phyloP scores from a whole-genome alignment of 1,139 yeast species.

The Magnusiomyces ingens region DNA sequence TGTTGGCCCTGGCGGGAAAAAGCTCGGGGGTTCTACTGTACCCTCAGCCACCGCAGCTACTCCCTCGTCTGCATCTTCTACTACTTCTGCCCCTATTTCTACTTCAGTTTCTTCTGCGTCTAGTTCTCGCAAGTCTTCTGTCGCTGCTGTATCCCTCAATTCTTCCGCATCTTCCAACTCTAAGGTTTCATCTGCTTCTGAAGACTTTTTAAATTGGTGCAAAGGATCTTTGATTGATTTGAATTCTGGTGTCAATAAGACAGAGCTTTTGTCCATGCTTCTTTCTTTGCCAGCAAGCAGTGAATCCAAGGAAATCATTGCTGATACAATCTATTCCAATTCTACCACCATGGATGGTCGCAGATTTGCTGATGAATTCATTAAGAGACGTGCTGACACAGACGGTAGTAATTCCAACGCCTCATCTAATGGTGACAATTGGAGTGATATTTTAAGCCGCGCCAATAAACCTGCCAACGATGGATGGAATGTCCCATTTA shows the following conservation, averaged over 20 bases:
- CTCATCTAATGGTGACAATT: conserved; percentile 17
- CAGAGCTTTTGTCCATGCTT: conserved; percentile 71
- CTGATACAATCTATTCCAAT: conserved; percentile 87
- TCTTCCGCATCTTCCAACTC: conserved; percentile 30
- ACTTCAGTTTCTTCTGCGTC: conserved; percentile 22
- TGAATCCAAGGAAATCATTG: conserved; percentile 78
- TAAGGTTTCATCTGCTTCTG: conserved; percentile 22
- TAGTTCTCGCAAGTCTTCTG: conserved; percentile 21
- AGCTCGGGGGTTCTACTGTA: conserved; percentile 22
- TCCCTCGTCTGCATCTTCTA: conserved; percentile 15
- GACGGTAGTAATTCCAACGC: neutral
- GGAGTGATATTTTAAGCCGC: conserved; percentile 52
- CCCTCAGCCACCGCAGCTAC: conserved; percentile 18
- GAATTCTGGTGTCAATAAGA: conserved; percentile 55
- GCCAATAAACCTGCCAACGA: conserved; percentile 45
- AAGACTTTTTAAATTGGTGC: conserved; percentile 83
- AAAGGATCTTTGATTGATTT: conserved; percentile 61
- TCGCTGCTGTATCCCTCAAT: conserved; percentile 37
- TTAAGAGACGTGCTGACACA: conserved; percentile 58
- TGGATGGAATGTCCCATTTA: conserved; percentile 68
- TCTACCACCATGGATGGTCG: conserved; percentile 94
- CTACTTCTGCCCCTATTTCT: conserved; percentile 27
- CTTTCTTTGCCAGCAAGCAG: conserved; percentile 66
- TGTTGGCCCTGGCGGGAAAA: conserved; percentile 31
- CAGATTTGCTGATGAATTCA: conserved; percentile 84